Percentiles rank a stretch among this genome's conserved stretches.
Evolutionary conservation across 106 monocot species (phyloP).

Genomic region (Phalaenopsis equestris): DNA sequence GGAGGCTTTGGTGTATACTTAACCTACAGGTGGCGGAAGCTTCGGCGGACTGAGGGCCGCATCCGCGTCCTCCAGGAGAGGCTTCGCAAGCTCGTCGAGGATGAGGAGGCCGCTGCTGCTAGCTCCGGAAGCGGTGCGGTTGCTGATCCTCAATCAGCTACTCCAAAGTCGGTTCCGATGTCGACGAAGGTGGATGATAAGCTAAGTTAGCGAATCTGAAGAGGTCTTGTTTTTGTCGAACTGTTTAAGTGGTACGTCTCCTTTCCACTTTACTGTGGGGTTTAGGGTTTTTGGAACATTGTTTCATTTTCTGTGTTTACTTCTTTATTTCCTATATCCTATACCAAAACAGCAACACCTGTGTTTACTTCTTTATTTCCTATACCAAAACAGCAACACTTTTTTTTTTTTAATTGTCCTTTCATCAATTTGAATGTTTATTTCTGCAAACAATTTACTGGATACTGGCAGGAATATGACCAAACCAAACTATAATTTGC

Average conservation of each 20-base stretch:
- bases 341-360: neutral
- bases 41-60: slow-evolving; percentile 71
- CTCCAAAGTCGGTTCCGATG: neutral
- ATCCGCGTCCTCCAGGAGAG: slow-evolving; percentile 61
- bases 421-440: neutral
- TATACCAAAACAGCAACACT: neutral
- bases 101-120: slow-evolving; percentile 28
- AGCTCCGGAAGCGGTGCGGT: neutral
- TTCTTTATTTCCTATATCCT: neutral
- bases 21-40: slow-evolving; percentile 65
- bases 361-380: neutral
- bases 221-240: neutral
- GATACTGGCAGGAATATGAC: neutral
- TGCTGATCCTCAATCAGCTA: neutral
- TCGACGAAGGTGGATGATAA: slow-evolving; percentile 1
- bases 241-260: neutral
- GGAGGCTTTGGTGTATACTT: slow-evolving; percentile 59
- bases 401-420: neutral
- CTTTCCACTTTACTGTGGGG: neutral
- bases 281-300: neutral
- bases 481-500: neutral
- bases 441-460: neutral
- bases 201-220: neutral
- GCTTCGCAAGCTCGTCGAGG: slow-evolving; percentile 49
- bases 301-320: neutral